Evolutionary conservation across 805 yeast species (phyloP).

Genomic region (Hanseniaspora pseudoguilliermondii): DNA sequence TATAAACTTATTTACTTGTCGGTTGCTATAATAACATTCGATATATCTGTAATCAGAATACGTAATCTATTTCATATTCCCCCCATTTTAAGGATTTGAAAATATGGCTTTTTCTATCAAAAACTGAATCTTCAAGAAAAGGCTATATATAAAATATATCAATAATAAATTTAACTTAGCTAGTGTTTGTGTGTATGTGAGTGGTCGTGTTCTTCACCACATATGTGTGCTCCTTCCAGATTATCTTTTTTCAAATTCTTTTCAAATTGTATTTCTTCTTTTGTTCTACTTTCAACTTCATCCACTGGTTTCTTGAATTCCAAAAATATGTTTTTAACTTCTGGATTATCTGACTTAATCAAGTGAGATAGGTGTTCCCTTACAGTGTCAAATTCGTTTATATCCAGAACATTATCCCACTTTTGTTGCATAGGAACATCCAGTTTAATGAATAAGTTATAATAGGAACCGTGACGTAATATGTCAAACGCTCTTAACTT

Average conservation of each 20-base stretch:
- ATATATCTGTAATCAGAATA: too few relatives aligned
- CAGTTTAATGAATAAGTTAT: slow-evolving; percentile 27
- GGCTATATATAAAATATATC: not conserved
- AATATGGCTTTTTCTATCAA: too few relatives aligned
- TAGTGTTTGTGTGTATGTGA: not conserved
- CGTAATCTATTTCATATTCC: too few relatives aligned
- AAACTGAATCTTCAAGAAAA: too few relatives aligned
- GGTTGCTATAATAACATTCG: too few relatives aligned
- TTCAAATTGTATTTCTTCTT: slow-evolving; percentile 3
- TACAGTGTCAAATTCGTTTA: slow-evolving; percentile 33
- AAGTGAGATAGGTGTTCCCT: slow-evolving; percentile 22
- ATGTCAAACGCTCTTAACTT: slow-evolving; percentile 34
- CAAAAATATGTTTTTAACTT: not conserved
- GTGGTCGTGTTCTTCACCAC: not conserved
- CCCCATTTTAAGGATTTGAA: too few relatives aligned
- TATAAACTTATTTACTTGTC: too few relatives aligned
- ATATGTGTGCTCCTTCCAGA: slow-evolving; percentile 6
- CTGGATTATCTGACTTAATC: not conserved
- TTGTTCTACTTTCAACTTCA: not conserved
- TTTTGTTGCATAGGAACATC: slow-evolving; percentile 32
- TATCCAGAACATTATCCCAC: slow-evolving; percentile 33
- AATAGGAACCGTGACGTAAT: slow-evolving; percentile 47
- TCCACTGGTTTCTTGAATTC: not conserved
- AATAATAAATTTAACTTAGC: not conserved
- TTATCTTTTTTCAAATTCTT: not conserved